phyloP scores from a whole-genome alignment of 352 stramenopile genomes.

The Phytophthora aleatoria region DNA sequence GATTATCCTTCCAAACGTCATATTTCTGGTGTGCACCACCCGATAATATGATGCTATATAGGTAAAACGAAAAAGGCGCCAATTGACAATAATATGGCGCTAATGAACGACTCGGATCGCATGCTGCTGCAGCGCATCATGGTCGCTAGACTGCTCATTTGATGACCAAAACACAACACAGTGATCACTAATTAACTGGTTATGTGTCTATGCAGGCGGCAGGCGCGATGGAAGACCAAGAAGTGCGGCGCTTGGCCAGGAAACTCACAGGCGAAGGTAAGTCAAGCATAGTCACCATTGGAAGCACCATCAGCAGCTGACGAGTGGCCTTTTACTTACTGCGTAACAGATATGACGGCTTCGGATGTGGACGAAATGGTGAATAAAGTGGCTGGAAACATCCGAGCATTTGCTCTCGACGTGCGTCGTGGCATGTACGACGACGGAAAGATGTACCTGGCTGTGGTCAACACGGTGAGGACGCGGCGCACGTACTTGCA shows the following conservation, averaged over 20 bases:
- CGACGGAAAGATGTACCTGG: constrained; percentile 83
- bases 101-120: constrained; percentile 64
- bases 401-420: constrained; percentile 75
- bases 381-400: constrained; percentile 56
- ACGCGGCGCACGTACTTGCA: not conserved
- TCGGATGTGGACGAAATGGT: constrained; percentile 72
- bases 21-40: constrained; percentile 3
- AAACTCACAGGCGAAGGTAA: constrained; percentile 73
- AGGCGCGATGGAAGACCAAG: constrained; percentile 69
- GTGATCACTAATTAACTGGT: not conserved
- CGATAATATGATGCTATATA: constrained; percentile 5
- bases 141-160: constrained; percentile 31
- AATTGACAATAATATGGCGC: constrained; percentile 36
- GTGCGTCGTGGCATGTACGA: constrained; percentile 80
- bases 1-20: not conserved
- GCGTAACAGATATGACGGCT: constrained; percentile 45
- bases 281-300: constrained; percentile 4
- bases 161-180: not conserved
- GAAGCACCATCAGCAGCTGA: constrained; percentile 1
- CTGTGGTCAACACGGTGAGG: constrained; percentile 76
- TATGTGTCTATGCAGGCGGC: constrained; percentile 42
- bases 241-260: constrained; percentile 53
- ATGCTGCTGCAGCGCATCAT: constrained; percentile 83
- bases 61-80: constrained; percentile 19
- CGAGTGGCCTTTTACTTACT: not conserved